phyloP scores from a whole-genome alignment of 1,284 basidiomycete species.

The Puccinia novopanici region DNA sequence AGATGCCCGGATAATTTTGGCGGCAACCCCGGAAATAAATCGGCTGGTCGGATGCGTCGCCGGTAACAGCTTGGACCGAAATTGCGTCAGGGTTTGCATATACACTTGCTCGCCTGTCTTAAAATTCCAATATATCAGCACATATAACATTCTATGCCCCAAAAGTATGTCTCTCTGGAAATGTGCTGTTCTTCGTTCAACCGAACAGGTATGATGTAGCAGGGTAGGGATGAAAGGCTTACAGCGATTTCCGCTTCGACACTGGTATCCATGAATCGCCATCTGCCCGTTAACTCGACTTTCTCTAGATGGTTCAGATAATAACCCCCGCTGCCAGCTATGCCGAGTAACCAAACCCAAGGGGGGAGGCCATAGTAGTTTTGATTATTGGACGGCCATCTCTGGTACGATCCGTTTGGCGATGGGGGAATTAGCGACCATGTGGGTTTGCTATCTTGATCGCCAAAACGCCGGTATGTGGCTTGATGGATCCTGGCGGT shows the following conservation, averaged over 20 bases:
- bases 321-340: conserved; percentile 54
- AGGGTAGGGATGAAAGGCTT: background rate
- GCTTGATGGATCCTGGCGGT: background rate
- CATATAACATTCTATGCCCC: background rate
- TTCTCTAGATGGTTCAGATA: conserved; percentile 57
- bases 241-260: conserved; percentile 54
- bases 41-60: conserved; percentile 52
- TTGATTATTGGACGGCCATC: background rate
- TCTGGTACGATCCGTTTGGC: background rate
- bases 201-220: background rate
- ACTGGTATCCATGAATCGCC: conserved; percentile 57
- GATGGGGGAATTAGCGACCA: background rate
- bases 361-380: conserved; percentile 9
- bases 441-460: background rate
- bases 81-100: conserved; percentile 55
- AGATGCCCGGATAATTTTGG: conserved; percentile 55
- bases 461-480: background rate
- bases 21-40: conserved; percentile 54
- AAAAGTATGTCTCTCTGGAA: background rate
- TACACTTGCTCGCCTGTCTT: conserved; percentile 56
- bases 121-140: background rate
- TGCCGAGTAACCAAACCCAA: conserved; percentile 52
- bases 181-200: no score
- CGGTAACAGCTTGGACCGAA: conserved; percentile 54
- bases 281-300: conserved; percentile 57